Evolutionary conservation across 2,329 filamentous ascomycete species (phyloP).

Genomic region (Sclerotinia trifoliorum): DNA sequence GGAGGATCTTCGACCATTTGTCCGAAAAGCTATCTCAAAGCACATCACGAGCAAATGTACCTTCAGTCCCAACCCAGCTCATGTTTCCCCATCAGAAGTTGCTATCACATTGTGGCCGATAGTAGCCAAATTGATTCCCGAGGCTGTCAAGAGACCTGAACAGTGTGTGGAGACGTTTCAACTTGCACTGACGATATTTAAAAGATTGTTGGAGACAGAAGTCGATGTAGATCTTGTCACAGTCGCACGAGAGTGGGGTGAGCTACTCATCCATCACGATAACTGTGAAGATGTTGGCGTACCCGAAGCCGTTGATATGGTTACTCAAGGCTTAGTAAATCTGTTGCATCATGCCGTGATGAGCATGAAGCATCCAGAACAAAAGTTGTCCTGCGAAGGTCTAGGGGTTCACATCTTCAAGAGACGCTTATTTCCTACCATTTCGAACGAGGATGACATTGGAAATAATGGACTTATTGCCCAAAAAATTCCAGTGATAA

Average conservation of each 20-base stretch:
- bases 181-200: slow-evolving; percentile 45
- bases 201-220: slow-evolving; percentile 42
- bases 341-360: slow-evolving; percentile 40
- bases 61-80: slow-evolving; percentile 34
- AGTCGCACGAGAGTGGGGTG: slow-evolving; percentile 38
- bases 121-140: slow-evolving; percentile 33
- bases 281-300: slow-evolving; percentile 44
- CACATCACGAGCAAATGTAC: slow-evolving; percentile 38
- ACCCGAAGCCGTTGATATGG: slow-evolving; percentile 38
- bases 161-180: slow-evolving; percentile 42
- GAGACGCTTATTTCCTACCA: slow-evolving; percentile 62
- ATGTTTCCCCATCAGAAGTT: slow-evolving; percentile 43
- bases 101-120: slow-evolving; percentile 50
- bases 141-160: slow-evolving; percentile 28
- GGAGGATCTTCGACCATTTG: slow-evolving; percentile 42
- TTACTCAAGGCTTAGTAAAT: slow-evolving; percentile 42
- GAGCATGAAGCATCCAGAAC: slow-evolving; percentile 34
- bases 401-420: slow-evolving; percentile 56
- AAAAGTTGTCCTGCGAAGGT: slow-evolving; percentile 37
- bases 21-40: slow-evolving; percentile 38
- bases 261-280: slow-evolving; percentile 43
- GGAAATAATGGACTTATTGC: slow-evolving; percentile 34
- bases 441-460: slow-evolving; percentile 43
- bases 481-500: slow-evolving; percentile 50
- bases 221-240: slow-evolving; percentile 30